A percentile compares a stretch with the other conserved stretches of the same genome.
Conservation (phyloP, 306 rosid species). For the Argentina anserina region DNA sequence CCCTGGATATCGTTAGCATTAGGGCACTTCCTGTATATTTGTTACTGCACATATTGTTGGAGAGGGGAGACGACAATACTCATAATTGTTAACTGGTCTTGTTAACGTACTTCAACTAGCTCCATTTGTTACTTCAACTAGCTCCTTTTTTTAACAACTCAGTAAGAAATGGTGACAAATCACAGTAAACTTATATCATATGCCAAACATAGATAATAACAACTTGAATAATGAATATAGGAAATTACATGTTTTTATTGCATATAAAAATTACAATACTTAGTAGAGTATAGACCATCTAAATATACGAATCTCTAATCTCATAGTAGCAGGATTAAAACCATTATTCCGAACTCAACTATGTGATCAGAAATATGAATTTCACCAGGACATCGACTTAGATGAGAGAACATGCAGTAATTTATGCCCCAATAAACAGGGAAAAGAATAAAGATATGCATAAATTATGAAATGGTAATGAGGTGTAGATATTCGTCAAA, state of each 20-base stretch:
- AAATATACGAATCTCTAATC: background rate
- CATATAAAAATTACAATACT: background rate
- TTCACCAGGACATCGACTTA: background rate
- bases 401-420: background rate
- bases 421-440: background rate
- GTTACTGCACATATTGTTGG: too few relatives aligned
- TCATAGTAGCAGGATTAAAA: background rate
- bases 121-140: too few relatives aligned
- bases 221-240: background rate
- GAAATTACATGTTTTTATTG: background rate
- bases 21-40: too few relatives aligned
- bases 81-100: too few relatives aligned
- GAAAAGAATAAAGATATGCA: slow-evolving; percentile 6
- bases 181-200: too few relatives aligned
- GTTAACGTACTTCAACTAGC: too few relatives aligned
- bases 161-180: too few relatives aligned
- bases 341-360: background rate
- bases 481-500: slow-evolving; percentile 5
- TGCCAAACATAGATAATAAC: too few relatives aligned
- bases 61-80: too few relatives aligned
- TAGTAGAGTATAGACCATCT: background rate
- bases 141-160: too few relatives aligned
- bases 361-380: background rate
- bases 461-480: background rate
- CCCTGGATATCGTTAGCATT: too few relatives aligned